phyloP scores from a whole-genome alignment of 768 basidiomycete species.

The Lanmaoa pseudosensibilis region DNA sequence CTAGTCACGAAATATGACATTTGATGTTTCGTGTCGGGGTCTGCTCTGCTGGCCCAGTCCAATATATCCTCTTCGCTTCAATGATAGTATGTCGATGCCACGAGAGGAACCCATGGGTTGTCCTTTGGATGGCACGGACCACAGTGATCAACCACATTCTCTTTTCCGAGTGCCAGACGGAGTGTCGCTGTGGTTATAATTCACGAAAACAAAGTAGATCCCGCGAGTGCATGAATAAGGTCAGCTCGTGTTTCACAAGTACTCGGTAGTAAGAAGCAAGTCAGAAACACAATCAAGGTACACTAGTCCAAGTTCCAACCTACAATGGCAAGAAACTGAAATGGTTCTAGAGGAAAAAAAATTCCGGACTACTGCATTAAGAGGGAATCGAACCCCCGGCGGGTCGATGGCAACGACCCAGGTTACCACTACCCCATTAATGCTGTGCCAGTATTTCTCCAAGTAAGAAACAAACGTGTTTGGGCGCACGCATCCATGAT shows the following conservation, averaged over 20 bases:
- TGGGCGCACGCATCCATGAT: too few species aligned
- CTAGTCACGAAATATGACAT: neutral
- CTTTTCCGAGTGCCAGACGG: too few species aligned
- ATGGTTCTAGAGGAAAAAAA: neutral
- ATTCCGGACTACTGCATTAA: slow-evolving; percentile 17
- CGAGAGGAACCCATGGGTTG: neutral
- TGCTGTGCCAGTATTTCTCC: slow-evolving; percentile 39
- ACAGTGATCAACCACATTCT: neutral
- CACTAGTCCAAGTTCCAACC: neutral
- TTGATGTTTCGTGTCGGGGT: neutral
- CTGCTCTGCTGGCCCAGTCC: neutral
- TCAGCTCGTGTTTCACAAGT: neutral
- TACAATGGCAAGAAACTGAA: neutral
- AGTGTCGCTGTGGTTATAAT: neutral
- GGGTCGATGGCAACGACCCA: slow-evolving; percentile 76
- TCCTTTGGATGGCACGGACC: neutral
- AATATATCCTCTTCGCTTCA: neutral
- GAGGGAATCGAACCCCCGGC: slow-evolving; percentile 82
- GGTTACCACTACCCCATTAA: slow-evolving; percentile 68
- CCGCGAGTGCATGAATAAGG: neutral
- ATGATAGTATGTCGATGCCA: neutral
- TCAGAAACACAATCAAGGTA: neutral
- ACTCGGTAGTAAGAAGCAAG: neutral
- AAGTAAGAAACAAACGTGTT: too few species aligned
- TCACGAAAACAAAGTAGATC: neutral